Conservation (phyloP, 768 basidiomycete genomes). For the Tubosaeta brunneosetosa region DNA sequence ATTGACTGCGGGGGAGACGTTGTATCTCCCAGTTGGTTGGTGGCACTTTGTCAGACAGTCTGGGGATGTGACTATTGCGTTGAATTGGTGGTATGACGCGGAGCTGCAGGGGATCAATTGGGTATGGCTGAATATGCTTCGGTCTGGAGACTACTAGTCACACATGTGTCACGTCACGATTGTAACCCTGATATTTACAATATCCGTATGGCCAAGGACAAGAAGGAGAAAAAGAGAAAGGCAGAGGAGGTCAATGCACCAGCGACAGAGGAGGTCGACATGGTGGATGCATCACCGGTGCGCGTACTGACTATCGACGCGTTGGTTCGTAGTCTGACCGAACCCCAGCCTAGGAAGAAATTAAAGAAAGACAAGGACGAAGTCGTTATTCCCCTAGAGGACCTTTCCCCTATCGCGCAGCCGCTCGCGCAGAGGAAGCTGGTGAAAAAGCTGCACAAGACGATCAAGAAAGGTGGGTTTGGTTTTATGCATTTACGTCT, state of each 20-base stretch:
- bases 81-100: constrained; percentile 91
- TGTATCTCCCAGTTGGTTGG: constrained; percentile 93
- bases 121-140: constrained; percentile 61
- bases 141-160: constrained; percentile 40
- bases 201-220: constrained; percentile 59
- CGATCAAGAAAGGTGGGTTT: constrained; percentile 78
- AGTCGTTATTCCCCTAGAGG: constrained; percentile 64
- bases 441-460: constrained; percentile 90
- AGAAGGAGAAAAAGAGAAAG: constrained; percentile 74
- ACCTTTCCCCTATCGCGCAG: constrained; percentile 90
- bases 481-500: not conserved
- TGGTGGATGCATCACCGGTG: constrained; percentile 36
- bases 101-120: constrained; percentile 69
- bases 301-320: constrained; percentile 22
- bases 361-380: constrained; percentile 57
- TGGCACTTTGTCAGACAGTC: constrained; percentile 87
- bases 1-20: constrained; percentile 65
- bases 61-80: constrained; percentile 55
- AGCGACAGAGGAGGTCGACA: constrained; percentile 45
- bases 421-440: constrained; percentile 94
- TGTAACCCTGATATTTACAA: not conserved
- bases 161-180: constrained; percentile 18
- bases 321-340: constrained; percentile 21
- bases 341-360: constrained; percentile 47
- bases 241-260: constrained; percentile 37